Conservation (phyloP, 2,329 filamentous ascomycete genomes). For the Aspergillus arachidicola region DNA sequence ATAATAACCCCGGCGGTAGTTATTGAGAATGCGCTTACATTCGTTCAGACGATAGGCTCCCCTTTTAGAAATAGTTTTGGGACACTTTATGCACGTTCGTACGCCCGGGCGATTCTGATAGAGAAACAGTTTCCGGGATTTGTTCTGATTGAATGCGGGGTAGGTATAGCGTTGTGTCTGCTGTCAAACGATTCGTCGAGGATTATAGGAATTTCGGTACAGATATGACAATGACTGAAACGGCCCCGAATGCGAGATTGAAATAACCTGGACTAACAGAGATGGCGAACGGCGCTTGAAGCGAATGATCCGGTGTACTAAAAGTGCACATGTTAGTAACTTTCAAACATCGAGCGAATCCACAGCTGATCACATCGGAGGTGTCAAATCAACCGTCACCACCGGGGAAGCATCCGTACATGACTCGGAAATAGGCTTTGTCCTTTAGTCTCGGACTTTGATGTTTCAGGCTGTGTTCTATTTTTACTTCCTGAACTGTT, state of each 20-base stretch:
- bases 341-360: not conserved
- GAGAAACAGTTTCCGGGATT: not conserved
- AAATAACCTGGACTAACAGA: not conserved
- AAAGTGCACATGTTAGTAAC: not conserved
- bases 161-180: slow-evolving; percentile 8
- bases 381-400: not conserved
- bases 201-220: not conserved
- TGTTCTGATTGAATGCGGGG: slow-evolving; percentile 8
- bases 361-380: not conserved
- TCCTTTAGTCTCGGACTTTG: not conserved
- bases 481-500: slow-evolving; percentile 13
- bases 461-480: slow-evolving; percentile 23
- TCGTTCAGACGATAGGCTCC: not conserved
- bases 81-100: not conserved
- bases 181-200: not conserved
- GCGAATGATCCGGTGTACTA: not conserved
- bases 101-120: not conserved
- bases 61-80: not conserved
- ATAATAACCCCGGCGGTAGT: not conserved
- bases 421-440: not conserved
- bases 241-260: not conserved
- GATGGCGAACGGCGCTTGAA: not conserved
- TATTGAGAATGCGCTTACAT: slow-evolving; percentile 8
- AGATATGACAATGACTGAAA: not conserved
- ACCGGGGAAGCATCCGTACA: not conserved